These are phyloP conservation scores for Candida xiaguanensis DNA, from an alignment of 805 yeast genomes.

Conservation along the genomic window DNA sequence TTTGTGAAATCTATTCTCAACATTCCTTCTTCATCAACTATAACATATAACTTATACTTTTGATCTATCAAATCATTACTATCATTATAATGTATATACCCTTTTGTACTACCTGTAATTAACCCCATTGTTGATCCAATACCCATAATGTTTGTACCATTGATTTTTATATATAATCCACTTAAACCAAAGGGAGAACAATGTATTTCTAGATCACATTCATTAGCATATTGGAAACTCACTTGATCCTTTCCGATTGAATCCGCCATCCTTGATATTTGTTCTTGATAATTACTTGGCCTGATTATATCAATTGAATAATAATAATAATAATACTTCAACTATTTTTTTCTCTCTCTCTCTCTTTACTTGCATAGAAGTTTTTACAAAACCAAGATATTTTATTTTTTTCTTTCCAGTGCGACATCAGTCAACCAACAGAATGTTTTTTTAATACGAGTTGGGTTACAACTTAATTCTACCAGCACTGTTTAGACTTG, in stretches of 20 bases:
- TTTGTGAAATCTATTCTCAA: slow-evolving; percentile 51
- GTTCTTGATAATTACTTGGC: too few species aligned
- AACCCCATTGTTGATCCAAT: slow-evolving; percentile 56
- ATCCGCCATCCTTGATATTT: background rate
- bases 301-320: too few species aligned
- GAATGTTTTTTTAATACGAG: too few species aligned
- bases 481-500: too few species aligned
- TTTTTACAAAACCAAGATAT: background rate
- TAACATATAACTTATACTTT: slow-evolving; percentile 48
- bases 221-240: slow-evolving; percentile 44
- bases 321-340: too few species aligned
- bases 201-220: slow-evolving; percentile 51
- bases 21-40: slow-evolving; percentile 43
- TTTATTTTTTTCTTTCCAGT: too few species aligned
- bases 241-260: slow-evolving; percentile 8
- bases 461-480: too few species aligned
- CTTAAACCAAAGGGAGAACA: slow-evolving; percentile 56
- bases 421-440: too few species aligned
- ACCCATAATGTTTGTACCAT: slow-evolving; percentile 48
- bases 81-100: slow-evolving; percentile 47
- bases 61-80: slow-evolving; percentile 42
- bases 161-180: slow-evolving; percentile 47
- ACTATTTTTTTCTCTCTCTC: too few species aligned
- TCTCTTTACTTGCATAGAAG: background rate
- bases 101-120: slow-evolving; percentile 49